phyloP scores from a whole-genome alignment of 768 basidiomycete genomes.

The Ramaria sp. region DNA sequence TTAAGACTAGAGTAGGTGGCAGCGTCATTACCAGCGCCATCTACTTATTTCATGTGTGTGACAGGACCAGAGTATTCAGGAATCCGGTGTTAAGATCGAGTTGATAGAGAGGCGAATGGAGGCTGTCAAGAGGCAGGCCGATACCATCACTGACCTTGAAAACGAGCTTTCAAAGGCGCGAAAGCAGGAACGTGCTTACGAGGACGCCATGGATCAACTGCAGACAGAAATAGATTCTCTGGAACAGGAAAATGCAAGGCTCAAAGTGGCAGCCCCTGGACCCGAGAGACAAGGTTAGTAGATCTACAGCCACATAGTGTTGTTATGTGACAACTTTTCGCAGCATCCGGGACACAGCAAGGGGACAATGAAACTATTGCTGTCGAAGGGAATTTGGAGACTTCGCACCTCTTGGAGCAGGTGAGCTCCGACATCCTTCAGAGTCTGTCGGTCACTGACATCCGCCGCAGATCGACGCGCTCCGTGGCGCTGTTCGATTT shows the following conservation, averaged over 20 bases:
- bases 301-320: background rate
- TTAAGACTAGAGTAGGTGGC: constrained; percentile 44
- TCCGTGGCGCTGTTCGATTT: constrained; percentile 87
- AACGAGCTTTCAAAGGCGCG: constrained; percentile 64
- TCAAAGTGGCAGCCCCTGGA: constrained; percentile 57
- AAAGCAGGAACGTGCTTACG: constrained; percentile 83
- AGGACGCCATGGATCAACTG: constrained; percentile 88
- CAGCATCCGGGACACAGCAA: constrained; percentile 37
- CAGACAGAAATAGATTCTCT: constrained; percentile 79
- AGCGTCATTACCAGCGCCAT: background rate
- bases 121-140: constrained; percentile 81
- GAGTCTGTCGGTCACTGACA: constrained; percentile 7
- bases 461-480: constrained; percentile 62
- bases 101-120: constrained; percentile 92
- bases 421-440: constrained; percentile 25
- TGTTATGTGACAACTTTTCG: constrained; percentile 12
- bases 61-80: constrained; percentile 88
- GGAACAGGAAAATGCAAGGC: constrained; percentile 79
- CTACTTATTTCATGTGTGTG: background rate
- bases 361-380: constrained; percentile 50
- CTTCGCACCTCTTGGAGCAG: constrained; percentile 82
- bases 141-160: constrained; percentile 74
- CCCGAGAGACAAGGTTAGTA: constrained; percentile 61
- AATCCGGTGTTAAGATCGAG: constrained; percentile 85
- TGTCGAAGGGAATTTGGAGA: constrained; percentile 76